phyloP scores from a whole-genome alignment of 2,329 filamentous ascomycete species.

The Colletotrichum tropicicola region DNA sequence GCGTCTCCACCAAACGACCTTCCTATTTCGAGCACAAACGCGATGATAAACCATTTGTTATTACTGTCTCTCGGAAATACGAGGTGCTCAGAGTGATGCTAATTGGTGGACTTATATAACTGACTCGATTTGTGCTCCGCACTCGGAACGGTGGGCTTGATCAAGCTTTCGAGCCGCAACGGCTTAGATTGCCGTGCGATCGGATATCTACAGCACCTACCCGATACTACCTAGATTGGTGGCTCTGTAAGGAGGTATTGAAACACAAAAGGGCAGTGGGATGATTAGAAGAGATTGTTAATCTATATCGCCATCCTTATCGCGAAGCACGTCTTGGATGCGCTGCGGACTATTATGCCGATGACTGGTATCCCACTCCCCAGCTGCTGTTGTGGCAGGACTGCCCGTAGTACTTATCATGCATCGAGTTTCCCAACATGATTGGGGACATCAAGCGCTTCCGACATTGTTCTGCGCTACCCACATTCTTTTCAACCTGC shows the following conservation, averaged over 20 bases:
- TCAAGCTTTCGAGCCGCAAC: slow-evolving; percentile 16
- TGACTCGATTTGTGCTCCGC: not conserved
- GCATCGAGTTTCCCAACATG: not conserved
- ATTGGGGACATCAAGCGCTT: not conserved
- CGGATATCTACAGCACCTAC: slow-evolving; percentile 14
- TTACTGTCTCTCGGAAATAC: not conserved
- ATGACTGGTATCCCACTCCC: not conserved
- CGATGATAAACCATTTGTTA: not conserved
- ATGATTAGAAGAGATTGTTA: not conserved
- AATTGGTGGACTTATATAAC: slow-evolving; percentile 8
- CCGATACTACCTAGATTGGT: slow-evolving; percentile 17
- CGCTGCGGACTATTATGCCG: not conserved
- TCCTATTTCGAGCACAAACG: not conserved
- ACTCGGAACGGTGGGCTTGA: not conserved
- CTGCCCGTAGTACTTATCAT: slow-evolving; percentile 7
- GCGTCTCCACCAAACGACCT: not conserved
- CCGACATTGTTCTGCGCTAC: not conserved
- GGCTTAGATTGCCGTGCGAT: slow-evolving; percentile 7
- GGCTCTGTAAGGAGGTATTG: not conserved
- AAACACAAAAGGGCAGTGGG: not conserved
- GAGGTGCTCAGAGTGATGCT: not conserved
- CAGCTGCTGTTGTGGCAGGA: not conserved
- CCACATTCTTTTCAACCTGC: not conserved
- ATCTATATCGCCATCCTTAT: slow-evolving; percentile 13
- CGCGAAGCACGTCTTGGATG: slow-evolving; percentile 15